A percentile compares a stretch with the other conserved stretches of the same genome.
Conservation (phyloP, 202 grass and related monocot species). For the Bolboschoenoplectus hybrid region DNA sequence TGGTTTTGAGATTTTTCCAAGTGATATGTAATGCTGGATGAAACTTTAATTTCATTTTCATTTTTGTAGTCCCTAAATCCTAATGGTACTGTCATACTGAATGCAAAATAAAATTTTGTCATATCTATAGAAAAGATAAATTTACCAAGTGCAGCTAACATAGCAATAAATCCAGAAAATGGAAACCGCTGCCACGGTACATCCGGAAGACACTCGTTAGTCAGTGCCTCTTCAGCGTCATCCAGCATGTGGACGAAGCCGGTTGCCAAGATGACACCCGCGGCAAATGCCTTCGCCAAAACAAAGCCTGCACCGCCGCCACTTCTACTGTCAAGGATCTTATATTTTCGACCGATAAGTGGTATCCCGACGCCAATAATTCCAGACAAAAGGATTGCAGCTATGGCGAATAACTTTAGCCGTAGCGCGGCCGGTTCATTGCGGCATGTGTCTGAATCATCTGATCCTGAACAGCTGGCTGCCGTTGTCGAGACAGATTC, state of each 20-base stretch:
- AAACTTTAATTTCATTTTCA: slow-evolving; percentile 7
- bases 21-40: not conserved
- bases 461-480: slow-evolving; percentile 31
- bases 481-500: slow-evolving; percentile 52
- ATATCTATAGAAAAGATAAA: not conserved
- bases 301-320: slow-evolving; percentile 43
- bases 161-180: slow-evolving; percentile 86
- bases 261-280: slow-evolving; percentile 84
- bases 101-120: not conserved
- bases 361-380: slow-evolving; percentile 59
- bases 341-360: slow-evolving; percentile 41
- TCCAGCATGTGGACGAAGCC: slow-evolving; percentile 92
- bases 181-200: slow-evolving; percentile 73
- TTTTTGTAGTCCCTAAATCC: not conserved
- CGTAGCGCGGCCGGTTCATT: slow-evolving; percentile 56
- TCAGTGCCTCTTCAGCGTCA: slow-evolving; percentile 61
- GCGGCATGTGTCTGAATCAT: slow-evolving; percentile 44
- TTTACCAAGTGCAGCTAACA: slow-evolving; percentile 71
- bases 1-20: not conserved
- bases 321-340: not conserved
- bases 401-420: slow-evolving; percentile 73
- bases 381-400: slow-evolving; percentile 55
- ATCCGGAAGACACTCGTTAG: slow-evolving; percentile 53
- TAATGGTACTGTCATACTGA: not conserved
- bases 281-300: slow-evolving; percentile 74